These are phyloP conservation scores for Dactylellina cionopaga DNA, from an alignment of 2,329 filamentous ascomycete genomes.

Conservation along the genomic window DNA sequence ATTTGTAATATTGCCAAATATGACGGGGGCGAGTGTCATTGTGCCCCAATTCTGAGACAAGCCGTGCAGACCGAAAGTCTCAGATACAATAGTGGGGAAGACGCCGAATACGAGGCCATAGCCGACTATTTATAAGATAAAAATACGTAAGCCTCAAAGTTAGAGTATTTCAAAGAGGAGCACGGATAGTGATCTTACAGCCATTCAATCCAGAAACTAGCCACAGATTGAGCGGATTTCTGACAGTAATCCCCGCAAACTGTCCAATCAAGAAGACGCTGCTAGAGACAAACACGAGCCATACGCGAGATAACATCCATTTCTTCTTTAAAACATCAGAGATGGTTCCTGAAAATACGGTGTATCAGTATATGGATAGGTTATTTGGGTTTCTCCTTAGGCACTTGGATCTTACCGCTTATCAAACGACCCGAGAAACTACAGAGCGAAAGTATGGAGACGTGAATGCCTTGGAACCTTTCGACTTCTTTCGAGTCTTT, in stretches of 20 bases:
- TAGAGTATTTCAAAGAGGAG: not conserved
- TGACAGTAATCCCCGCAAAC: constrained; percentile 76
- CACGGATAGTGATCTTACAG: constrained; percentile 54
- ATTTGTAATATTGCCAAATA: constrained; percentile 92
- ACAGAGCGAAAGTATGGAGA: constrained; percentile 89
- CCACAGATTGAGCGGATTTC: constrained; percentile 79
- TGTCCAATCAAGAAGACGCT: constrained; percentile 82
- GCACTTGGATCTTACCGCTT: constrained; percentile 70
- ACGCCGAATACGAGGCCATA: constrained; percentile 96
- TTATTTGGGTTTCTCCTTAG: constrained; percentile 40
- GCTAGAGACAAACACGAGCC: constrained; percentile 85
- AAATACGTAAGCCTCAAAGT: not conserved
- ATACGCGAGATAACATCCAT: constrained; percentile 81
- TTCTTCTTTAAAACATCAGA: constrained; percentile 89
- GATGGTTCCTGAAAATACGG: constrained; percentile 72
- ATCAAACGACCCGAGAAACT: constrained; percentile 84
- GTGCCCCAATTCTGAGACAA: constrained; percentile 95
- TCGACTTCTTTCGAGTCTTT: constrained; percentile 79
- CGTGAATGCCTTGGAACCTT: constrained; percentile 85
- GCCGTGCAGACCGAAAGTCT: constrained; percentile 88
- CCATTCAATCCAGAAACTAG: constrained; percentile 85
- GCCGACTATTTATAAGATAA: constrained; percentile 65
- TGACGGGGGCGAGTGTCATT: constrained; percentile 87
- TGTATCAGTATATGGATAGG: constrained; percentile 3
- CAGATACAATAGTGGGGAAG: constrained; percentile 86